Evolutionary conservation across 768 basidiomycete species (phyloP).

Genomic region (Sistotremastrum niveocremeum): DNA sequence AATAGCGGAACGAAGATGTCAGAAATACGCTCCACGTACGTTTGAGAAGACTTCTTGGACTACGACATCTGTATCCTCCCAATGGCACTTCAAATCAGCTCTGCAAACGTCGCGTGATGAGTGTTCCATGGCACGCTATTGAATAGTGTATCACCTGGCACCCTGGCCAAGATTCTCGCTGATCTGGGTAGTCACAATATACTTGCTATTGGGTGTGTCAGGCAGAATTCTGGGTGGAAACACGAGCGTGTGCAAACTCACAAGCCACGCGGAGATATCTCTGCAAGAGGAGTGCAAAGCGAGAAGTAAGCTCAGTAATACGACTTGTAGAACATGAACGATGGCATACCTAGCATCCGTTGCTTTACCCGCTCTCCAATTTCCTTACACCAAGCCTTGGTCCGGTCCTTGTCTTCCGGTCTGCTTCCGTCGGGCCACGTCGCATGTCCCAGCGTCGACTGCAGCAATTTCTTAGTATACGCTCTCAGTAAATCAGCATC

Average conservation of each 20-base stretch:
- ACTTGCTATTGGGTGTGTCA: slow-evolving; percentile 44
- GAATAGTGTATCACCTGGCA: slow-evolving; percentile 40
- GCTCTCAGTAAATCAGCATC: slow-evolving; percentile 59
- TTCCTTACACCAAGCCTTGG: slow-evolving; percentile 69
- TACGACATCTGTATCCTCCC: slow-evolving; percentile 75
- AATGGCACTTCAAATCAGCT: slow-evolving; percentile 73
- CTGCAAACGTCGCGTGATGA: slow-evolving; percentile 23
- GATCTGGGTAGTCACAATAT: slow-evolving; percentile 74
- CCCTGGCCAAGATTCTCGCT: slow-evolving; percentile 79
- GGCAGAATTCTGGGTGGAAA: slow-evolving; percentile 1
- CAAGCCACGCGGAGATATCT: slow-evolving; percentile 73
- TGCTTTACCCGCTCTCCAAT: slow-evolving; percentile 77
- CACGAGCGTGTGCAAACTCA: slow-evolving; percentile 27
- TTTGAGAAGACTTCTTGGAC: slow-evolving; percentile 70
- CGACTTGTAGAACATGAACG: not conserved
- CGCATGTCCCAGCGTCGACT: slow-evolving; percentile 48
- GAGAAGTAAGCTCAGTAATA: not conserved
- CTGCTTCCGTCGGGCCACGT: slow-evolving; percentile 40
- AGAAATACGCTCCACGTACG: slow-evolving; percentile 30
- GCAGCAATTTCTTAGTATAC: slow-evolving; percentile 74
- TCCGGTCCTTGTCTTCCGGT: slow-evolving; percentile 51
- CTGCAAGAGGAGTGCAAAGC: slow-evolving; percentile 15
- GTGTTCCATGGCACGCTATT: slow-evolving; percentile 3
- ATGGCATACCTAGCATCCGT: slow-evolving; percentile 48
- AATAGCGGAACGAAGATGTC: slow-evolving; percentile 2